Evolutionary conservation across 495 filamentous ascomycete genomes (phyloP), one percentile per base, ranked within the genome.

Genomic region (Daldinia caldariorum): DNA sequence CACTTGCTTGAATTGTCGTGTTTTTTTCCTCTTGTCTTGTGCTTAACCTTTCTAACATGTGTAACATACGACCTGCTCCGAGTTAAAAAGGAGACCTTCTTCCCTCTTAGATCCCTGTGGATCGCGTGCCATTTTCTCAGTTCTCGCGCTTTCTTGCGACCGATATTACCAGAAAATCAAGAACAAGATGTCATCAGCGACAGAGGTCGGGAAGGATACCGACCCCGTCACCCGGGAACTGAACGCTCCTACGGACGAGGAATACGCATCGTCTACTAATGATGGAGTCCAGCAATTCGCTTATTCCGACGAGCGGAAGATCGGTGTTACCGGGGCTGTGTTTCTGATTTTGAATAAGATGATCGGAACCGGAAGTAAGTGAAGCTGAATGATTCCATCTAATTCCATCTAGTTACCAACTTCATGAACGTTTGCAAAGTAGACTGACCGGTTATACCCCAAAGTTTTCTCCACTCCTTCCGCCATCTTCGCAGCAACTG

Each of bases 281-380:
- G 74, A 79, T 29, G 70, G 75, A 18, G 69, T 80, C 13, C 77
- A 85, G 63, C 81, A 79, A 41, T 86, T 80, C 54, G 72, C 63
- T 7, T 77, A 79, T 39, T 74, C 79, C 16, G 84, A 85, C 0
- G 80, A 79, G 6, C 72, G 79, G 13, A 85, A 85, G 70, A 78
- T 87, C 10, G 86, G 85, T 3, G 78, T 87, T 34, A 80, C 80
- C 2, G 83, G 84, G 5, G 78, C 86, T 8, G 82, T 84, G 5
- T 87, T 85, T 58, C 59, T 87, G 39, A 87, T 87, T 41, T 59
- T 87, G 49, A 87, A 87, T 70, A 86, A 86, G 72, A 87, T 87
- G 85, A 85, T 87, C 35, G 84, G 85, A 35, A 87, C 85, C 6
- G 85, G 86, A 53, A 82, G 83, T 83, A 60, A 67, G 80, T 60